Percentiles rank a stretch among this genome's conserved stretches.
Conservation (phyloP, 768 basidiomycete genomes). For the Royoungia palumana region DNA sequence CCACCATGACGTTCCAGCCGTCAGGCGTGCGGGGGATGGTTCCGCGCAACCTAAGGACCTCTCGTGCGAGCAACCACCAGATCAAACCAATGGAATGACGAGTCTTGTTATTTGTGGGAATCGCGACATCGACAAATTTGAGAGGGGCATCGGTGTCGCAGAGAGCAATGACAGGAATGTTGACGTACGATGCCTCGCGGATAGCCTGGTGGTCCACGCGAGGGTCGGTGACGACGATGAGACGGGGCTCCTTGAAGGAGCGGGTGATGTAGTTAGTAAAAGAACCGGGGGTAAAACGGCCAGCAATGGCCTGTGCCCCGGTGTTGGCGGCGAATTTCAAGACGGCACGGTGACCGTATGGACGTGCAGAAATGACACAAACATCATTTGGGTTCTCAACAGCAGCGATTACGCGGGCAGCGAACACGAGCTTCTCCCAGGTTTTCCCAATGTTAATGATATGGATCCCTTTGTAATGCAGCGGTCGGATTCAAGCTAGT, state of each 20-base stretch:
- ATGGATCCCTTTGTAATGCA: constrained; percentile 71
- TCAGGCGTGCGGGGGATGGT: constrained; percentile 88
- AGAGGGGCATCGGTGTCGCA: constrained; percentile 98
- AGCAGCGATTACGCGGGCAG: constrained; percentile 95
- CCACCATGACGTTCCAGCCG: constrained; percentile 98
- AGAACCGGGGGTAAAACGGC: constrained; percentile 97
- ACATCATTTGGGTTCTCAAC: constrained; percentile 98
- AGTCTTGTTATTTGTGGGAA: constrained; percentile 99
- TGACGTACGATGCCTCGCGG: constrained; percentile 99
- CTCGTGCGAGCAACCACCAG: constrained; percentile 97
- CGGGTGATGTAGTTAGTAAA: constrained; percentile 99
- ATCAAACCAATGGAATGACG: constrained; percentile 95
- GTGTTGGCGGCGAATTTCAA: constrained; percentile 98
- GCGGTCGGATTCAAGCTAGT: constrained; percentile 12
- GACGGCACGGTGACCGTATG: constrained; percentile 99
- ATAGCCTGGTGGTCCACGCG: constrained; percentile 99
- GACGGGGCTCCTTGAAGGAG: constrained; percentile 99
- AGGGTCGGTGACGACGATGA: constrained; percentile 98
- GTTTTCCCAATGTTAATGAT: constrained; percentile 99
- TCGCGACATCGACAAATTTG: constrained; percentile 96
- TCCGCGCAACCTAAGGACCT: constrained; percentile 93
- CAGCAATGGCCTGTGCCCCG: constrained; percentile 97
- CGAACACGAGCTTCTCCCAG: constrained; percentile 98
- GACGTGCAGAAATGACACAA: constrained; percentile 96
- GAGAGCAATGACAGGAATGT: constrained; percentile 99